Base-by-base conservation (phyloP, 2,329 filamentous ascomycete genomes). In the Pleurostoma richardsiae region DNA sequence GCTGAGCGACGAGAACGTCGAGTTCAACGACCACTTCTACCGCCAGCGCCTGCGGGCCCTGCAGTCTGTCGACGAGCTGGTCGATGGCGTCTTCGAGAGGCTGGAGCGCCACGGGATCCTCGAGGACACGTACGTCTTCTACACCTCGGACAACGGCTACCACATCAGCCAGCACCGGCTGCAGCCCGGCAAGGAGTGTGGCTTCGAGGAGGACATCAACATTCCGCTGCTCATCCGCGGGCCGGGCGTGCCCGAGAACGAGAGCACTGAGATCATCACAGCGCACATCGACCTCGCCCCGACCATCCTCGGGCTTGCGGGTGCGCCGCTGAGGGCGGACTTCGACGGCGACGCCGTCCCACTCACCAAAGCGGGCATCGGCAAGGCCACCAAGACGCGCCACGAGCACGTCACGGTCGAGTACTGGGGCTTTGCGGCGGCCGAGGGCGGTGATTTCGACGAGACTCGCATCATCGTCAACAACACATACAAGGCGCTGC, bases 251-350 rank as follows among this genome's bases (percentile, higher is more conserved):
- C 61, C 71, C 0, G 53, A 60, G 8, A 72, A 71, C 2, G 52
- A 66, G 6, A 63, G 61, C 0, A 62, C 67, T 3, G 61, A 74
- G 27, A 59, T 71, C 4, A 74, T 81, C 2, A 83, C 79, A 0
- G 77, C 80, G 0, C 83, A 86, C 54, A 76, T 82, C 3, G 83
- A 86, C 53, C 62, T 86, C 2, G 80, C 78, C 1, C 82, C 83
- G 0, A 86, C 82, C 0, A 59, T 85, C 7, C 67, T 85, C 33
- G 61, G 69, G 2, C 54, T 72, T 4, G 71, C 66, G 0, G 69
- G 72, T 1, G 64, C 66, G 2, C 59, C 67, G 1, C 54, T 69
- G 3, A 66, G 72, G 0, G 54, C 64, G 0, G 74, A 82, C 48
- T 79, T 83, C 55, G 80, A 83, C 47, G 80, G 79, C 0, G 63